Evolutionary conservation across 441 rosid species (phyloP).

Genomic region (Gossypium aridum): DNA sequence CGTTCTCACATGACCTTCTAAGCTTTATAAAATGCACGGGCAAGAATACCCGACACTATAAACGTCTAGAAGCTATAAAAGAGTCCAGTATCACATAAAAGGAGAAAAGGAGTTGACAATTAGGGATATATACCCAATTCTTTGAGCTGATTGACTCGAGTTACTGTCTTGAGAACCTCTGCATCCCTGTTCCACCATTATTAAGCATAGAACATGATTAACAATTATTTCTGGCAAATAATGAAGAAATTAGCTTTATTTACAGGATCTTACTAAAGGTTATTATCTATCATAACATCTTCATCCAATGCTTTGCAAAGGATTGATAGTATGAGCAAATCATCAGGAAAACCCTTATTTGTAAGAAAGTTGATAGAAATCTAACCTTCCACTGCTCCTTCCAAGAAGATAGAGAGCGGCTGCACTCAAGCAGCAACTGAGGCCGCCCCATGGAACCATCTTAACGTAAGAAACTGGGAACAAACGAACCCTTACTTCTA

Average conservation of each 20-base stretch:
- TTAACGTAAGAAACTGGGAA: constrained; percentile 7
- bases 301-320: background rate
- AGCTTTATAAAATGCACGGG: background rate
- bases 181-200: constrained; percentile 52
- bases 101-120: background rate
- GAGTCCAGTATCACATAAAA: background rate
- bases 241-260: background rate
- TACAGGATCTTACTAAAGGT: background rate
- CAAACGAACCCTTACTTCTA: constrained; percentile 10
- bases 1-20: background rate
- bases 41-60: background rate
- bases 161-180: constrained; percentile 56
- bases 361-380: background rate
- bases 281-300: background rate
- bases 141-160: constrained; percentile 69
- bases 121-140: constrained; percentile 46
- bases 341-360: background rate
- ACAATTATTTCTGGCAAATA: background rate
- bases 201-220: background rate
- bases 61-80: background rate
- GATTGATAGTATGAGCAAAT: background rate
- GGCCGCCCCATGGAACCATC: constrained; percentile 87
- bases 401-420: constrained; percentile 88
- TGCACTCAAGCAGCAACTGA: constrained; percentile 80
- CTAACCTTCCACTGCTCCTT: constrained; percentile 78